Conservation (phyloP, 192 early-diverging fungal genomes). For the Entomortierella chlamydospora region DNA sequence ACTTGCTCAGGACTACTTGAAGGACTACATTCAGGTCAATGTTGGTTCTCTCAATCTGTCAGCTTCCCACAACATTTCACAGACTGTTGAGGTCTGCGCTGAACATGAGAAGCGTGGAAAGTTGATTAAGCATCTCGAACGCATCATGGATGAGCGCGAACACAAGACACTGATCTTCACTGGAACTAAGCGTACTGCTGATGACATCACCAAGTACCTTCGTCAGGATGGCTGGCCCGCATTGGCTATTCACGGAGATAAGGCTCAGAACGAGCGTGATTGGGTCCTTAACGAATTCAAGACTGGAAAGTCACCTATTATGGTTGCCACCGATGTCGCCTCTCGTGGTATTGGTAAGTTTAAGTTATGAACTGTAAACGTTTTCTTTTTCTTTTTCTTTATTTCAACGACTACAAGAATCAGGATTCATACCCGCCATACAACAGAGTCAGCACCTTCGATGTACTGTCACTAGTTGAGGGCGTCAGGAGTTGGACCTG, state of each 20-base stretch:
- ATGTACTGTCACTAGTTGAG: background rate
- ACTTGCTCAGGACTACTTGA: slow-evolving; percentile 90
- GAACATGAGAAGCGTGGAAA: slow-evolving; percentile 89
- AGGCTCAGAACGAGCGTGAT: slow-evolving; percentile 95
- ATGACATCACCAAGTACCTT: slow-evolving; percentile 87
- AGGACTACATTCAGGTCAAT: slow-evolving; percentile 96
- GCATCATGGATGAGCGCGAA: slow-evolving; percentile 85
- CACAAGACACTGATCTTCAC: slow-evolving; percentile 96
- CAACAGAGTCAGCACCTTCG: background rate
- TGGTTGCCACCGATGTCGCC: slow-evolving; percentile 99
- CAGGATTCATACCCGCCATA: too few relatives aligned
- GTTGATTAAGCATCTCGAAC: slow-evolving; percentile 84
- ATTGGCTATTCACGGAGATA: slow-evolving; percentile 97
- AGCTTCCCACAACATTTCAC: slow-evolving; percentile 93
- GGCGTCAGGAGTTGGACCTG: too few relatives aligned
- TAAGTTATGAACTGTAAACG: slow-evolving; percentile 4
- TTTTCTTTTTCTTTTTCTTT: slow-evolving; percentile 6
- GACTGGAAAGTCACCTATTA: slow-evolving; percentile 84
- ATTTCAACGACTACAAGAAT: background rate
- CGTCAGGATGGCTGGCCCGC: slow-evolving; percentile 93
- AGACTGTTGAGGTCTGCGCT: slow-evolving; percentile 90
- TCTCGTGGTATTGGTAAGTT: slow-evolving; percentile 93
- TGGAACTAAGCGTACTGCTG: slow-evolving; percentile 94
- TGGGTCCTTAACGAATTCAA: slow-evolving; percentile 96
- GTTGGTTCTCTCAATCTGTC: slow-evolving; percentile 93